These are phyloP conservation scores for Eruca vesicaria DNA, from an alignment of 441 rosid species.

Conservation along the genomic window DNA sequence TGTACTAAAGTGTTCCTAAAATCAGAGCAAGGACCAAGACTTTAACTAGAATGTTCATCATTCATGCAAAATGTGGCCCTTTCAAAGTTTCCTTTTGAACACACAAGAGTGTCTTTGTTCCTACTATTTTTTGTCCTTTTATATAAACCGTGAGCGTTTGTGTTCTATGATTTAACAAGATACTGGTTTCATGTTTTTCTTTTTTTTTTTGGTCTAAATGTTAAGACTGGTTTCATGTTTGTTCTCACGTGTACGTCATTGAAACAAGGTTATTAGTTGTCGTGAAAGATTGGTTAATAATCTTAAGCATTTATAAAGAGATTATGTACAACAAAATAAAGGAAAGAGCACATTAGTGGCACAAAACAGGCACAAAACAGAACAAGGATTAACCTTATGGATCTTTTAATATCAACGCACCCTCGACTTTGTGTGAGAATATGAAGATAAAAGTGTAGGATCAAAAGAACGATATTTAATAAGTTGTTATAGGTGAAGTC, in stretches of 20 bases:
- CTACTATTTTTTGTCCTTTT: slow-evolving; percentile 11
- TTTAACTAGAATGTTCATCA: slow-evolving; percentile 2
- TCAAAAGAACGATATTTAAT: slow-evolving; percentile 79
- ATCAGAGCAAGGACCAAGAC: slow-evolving; percentile 27
- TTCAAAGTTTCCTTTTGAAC: slow-evolving; percentile 22
- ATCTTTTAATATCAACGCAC: not conserved
- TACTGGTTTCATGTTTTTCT: slow-evolving; percentile 17
- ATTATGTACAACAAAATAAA: not conserved
- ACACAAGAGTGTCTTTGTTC: slow-evolving; percentile 31
- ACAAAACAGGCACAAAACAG: not conserved
- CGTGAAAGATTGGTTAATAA: not conserved
- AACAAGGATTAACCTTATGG: not conserved
- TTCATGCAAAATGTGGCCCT: slow-evolving; percentile 19
- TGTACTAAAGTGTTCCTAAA: slow-evolving; percentile 31
- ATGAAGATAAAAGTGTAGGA: slow-evolving; percentile 80
- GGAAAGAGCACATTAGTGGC: not conserved
- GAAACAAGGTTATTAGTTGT: not conserved
- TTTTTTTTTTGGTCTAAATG: no score
- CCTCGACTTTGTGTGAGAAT: slow-evolving; percentile 42
- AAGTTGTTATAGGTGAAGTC: slow-evolving; percentile 68
- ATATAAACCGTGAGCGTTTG: not conserved
- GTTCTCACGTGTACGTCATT: not conserved
- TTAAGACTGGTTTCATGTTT: slow-evolving; percentile 16
- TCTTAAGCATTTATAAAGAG: not conserved
- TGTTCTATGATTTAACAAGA: slow-evolving; percentile 22